Evolutionary conservation across 495 filamentous ascomycete species (phyloP).

Genomic region (Penicillium robsamsonii): DNA sequence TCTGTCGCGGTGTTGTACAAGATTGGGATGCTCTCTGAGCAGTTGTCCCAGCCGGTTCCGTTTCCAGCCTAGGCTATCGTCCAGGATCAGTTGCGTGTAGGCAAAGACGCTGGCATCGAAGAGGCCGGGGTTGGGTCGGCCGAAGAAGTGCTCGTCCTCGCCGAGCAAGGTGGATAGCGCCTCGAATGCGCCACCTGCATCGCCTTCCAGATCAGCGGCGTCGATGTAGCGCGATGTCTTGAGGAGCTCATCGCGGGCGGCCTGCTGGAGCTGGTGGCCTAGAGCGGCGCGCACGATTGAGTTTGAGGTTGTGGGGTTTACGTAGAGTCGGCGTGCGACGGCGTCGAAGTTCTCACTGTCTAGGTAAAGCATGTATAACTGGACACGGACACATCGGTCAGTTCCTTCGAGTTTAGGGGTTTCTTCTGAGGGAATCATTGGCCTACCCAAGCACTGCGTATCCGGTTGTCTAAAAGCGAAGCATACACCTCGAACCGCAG

Average conservation of each 20-base stretch:
- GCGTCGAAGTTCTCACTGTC: slow-evolving; percentile 58
- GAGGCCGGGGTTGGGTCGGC: slow-evolving; percentile 57
- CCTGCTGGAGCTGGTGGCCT: slow-evolving; percentile 63
- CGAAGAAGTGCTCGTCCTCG: slow-evolving; percentile 66
- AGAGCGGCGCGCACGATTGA: slow-evolving; percentile 58
- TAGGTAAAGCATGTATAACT: slow-evolving; percentile 82
- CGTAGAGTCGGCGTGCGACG: slow-evolving; percentile 68
- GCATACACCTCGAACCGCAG: slow-evolving; percentile 74
- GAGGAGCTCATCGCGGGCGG: slow-evolving; percentile 70
- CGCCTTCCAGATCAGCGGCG: slow-evolving; percentile 59
- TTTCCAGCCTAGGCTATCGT: slow-evolving; percentile 58
- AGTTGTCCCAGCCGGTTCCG: slow-evolving; percentile 41
- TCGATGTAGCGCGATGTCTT: slow-evolving; percentile 62
- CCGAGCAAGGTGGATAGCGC: slow-evolving; percentile 72
- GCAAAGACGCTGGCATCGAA: slow-evolving; percentile 90
- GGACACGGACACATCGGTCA: slow-evolving; percentile 5
- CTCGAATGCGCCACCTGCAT: slow-evolving; percentile 67
- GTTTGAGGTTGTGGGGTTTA: slow-evolving; percentile 60
- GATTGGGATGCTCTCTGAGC: slow-evolving; percentile 44
- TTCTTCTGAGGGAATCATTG: not conserved
- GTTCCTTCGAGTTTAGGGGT: not conserved
- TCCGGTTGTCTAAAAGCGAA: slow-evolving; percentile 71
- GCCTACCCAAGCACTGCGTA: slow-evolving; percentile 84
- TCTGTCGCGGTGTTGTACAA: slow-evolving; percentile 55
- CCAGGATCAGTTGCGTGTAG: slow-evolving; percentile 80